Percentiles rank a stretch among this genome's conserved stretches.
These are phyloP conservation scores for Monilinia vaccinii-corymbosi DNA, from an alignment of 2,329 filamentous ascomycete species.

Conservation along the genomic window DNA sequence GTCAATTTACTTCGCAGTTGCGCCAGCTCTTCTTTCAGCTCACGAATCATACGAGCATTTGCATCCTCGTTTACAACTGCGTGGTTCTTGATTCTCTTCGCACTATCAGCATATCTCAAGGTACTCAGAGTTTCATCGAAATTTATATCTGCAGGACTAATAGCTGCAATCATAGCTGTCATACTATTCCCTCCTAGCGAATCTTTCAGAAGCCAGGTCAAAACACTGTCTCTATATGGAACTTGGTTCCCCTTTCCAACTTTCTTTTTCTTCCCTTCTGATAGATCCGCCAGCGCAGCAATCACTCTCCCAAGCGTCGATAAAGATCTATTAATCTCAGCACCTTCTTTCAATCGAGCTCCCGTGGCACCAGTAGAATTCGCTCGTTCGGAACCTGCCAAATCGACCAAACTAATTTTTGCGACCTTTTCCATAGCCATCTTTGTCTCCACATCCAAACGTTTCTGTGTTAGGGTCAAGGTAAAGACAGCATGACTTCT, in stretches of 20 bases:
- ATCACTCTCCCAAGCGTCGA: slow-evolving; percentile 97
- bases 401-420: slow-evolving; percentile 94
- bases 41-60: slow-evolving; percentile 96
- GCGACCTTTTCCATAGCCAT: slow-evolving; percentile 98
- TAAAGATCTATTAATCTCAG: slow-evolving; percentile 94
- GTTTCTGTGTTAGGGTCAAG: slow-evolving; percentile 88
- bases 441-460: slow-evolving; percentile 81
- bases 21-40: slow-evolving; percentile 89
- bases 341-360: slow-evolving; percentile 90
- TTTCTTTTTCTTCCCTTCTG: slow-evolving; percentile 74
- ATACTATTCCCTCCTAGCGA: slow-evolving; percentile 96
- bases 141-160: slow-evolving; percentile 97
- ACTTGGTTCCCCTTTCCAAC: slow-evolving; percentile 64
- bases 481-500: slow-evolving; percentile 98
- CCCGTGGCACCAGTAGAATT: slow-evolving; percentile 96
- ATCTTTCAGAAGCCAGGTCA: slow-evolving; percentile 96
- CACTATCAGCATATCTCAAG: slow-evolving; percentile 90
- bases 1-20: slow-evolving; percentile 80
- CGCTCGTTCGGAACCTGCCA: slow-evolving; percentile 94
- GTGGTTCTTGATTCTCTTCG: slow-evolving; percentile 99
- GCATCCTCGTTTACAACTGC: slow-evolving; percentile 98
- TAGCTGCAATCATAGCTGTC: slow-evolving; percentile 99
- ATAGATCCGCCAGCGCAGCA: slow-evolving; percentile 85
- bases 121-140: slow-evolving; percentile 97
- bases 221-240: slow-evolving; percentile 90